Evolutionary conservation across 2,329 filamentous ascomycete genomes (phyloP).

Genomic region (Colletotrichum caudatum): DNA sequence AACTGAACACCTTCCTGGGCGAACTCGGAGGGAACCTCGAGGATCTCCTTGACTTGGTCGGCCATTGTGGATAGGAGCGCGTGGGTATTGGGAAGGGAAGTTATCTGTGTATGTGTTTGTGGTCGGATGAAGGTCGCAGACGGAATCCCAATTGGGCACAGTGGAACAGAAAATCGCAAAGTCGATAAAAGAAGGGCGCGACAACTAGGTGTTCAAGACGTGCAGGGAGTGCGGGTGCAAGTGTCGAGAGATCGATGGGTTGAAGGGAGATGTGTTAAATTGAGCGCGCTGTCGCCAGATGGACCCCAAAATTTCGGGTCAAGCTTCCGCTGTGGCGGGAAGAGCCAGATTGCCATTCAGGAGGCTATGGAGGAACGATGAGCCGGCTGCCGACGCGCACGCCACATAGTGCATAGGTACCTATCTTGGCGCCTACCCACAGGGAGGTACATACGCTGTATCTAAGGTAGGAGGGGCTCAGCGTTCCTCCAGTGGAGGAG

Average conservation of each 20-base stretch:
- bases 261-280: constrained; percentile 43
- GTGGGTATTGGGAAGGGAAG: constrained; percentile 33
- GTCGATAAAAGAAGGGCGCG: constrained; percentile 29
- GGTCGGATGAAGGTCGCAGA: constrained; percentile 20
- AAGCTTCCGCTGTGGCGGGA: constrained; percentile 38
- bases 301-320: constrained; percentile 39
- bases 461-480: constrained; percentile 19
- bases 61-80: constrained; percentile 61
- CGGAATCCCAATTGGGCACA: constrained; percentile 33
- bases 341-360: constrained; percentile 43
- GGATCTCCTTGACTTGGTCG: constrained; percentile 77
- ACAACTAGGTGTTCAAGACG: constrained; percentile 37
- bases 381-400: constrained; percentile 32
- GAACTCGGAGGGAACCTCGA: constrained; percentile 77
- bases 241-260: constrained; percentile 37
- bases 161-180: constrained; percentile 4
- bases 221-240: constrained; percentile 38
- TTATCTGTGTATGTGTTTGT: not conserved
- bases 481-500: constrained; percentile 20
- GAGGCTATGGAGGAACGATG: constrained; percentile 40
- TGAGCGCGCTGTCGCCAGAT: constrained; percentile 36
- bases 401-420: constrained; percentile 15
- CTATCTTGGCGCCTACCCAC: not conserved
- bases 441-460: not conserved
- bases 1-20: constrained; percentile 72